Conservation (phyloP, 306 rosid genomes). For the Cicer pinnatifidum region DNA sequence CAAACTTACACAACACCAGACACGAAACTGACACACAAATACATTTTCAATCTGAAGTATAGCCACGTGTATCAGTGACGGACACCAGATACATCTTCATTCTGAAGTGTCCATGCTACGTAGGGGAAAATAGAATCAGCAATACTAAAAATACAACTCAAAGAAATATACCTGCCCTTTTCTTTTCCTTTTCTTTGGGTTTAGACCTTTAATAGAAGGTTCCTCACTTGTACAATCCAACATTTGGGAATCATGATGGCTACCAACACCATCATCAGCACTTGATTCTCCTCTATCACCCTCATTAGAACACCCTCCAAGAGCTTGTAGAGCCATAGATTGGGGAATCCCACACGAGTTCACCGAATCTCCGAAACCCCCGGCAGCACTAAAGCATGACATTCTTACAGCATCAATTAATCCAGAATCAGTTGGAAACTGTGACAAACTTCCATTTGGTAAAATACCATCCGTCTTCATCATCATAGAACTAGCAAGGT, state of each 20-base stretch:
- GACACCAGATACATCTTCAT: too few species aligned
- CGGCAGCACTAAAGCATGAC: slow-evolving; percentile 72
- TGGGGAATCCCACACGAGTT: slow-evolving; percentile 68
- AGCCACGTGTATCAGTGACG: too few species aligned
- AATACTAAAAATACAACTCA: slow-evolving; percentile 21
- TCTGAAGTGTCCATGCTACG: too few species aligned
- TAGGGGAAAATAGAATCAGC: slow-evolving; percentile 15
- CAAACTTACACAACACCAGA: slow-evolving; percentile 6
- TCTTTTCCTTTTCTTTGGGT: slow-evolving; percentile 85
- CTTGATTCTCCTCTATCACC: slow-evolving; percentile 73
- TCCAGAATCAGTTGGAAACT: slow-evolving; percentile 79
- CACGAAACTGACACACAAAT: too few species aligned
- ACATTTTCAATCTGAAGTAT: too few species aligned
- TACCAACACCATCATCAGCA: slow-evolving; percentile 54
- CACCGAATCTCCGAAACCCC: slow-evolving; percentile 60
- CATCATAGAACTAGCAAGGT: slow-evolving; percentile 55
- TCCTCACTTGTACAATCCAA: slow-evolving; percentile 62
- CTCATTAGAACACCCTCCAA: slow-evolving; percentile 59
- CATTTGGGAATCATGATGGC: slow-evolving; percentile 59
- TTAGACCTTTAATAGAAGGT: slow-evolving; percentile 58
- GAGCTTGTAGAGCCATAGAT: slow-evolving; percentile 51
- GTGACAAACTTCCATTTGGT: slow-evolving; percentile 70
- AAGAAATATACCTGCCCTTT: slow-evolving; percentile 61
- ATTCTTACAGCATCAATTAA: slow-evolving; percentile 87
- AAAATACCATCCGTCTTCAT: slow-evolving; percentile 60